A percentile compares a stretch with the other conserved stretches of the same genome.
phyloP scores from a whole-genome alignment of 2,329 filamentous ascomycete genomes.

The Aspergillus unguis region DNA sequence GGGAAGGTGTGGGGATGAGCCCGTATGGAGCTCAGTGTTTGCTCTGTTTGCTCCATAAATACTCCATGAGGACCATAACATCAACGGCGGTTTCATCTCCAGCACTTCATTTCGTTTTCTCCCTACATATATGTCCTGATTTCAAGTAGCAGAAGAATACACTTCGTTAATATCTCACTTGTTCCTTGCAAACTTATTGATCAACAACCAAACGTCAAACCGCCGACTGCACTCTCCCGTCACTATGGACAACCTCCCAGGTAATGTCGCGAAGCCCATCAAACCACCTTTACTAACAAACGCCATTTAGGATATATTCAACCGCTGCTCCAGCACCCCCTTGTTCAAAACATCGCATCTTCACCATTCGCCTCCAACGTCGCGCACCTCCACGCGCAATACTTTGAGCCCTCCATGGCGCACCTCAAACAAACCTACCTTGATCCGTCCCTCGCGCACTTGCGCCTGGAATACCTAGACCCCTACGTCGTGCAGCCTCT shows the following conservation, averaged over 20 bases:
- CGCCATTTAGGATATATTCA: conserved; percentile 13
- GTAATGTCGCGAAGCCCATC: conserved; percentile 5
- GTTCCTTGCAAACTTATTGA: neutral
- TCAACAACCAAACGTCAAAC: neutral
- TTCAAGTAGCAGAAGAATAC: too few species aligned
- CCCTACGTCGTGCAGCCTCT: conserved; percentile 47
- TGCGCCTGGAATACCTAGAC: conserved; percentile 44
- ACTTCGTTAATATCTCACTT: neutral
- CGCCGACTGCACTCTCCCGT: neutral
- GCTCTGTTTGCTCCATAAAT: too few species aligned
- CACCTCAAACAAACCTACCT: conserved; percentile 14
- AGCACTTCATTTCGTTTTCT: too few species aligned
- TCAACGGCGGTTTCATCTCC: too few species aligned
- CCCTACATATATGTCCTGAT: too few species aligned
- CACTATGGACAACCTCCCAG: conserved; percentile 18
- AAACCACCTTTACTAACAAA: neutral
- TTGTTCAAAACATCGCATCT: conserved; percentile 16
- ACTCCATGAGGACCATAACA: too few species aligned
- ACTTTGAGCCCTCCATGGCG: conserved; percentile 12
- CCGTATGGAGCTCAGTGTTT: too few species aligned
- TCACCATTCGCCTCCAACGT: conserved; percentile 15
- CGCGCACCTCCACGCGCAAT: conserved; percentile 12
- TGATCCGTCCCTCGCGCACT: conserved; percentile 21
- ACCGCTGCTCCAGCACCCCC: conserved; percentile 16
- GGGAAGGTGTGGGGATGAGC: too few species aligned